These are phyloP conservation scores for Coemansia erecta DNA, from an alignment of 192 early-diverging fungal species.

Conservation along the genomic window DNA sequence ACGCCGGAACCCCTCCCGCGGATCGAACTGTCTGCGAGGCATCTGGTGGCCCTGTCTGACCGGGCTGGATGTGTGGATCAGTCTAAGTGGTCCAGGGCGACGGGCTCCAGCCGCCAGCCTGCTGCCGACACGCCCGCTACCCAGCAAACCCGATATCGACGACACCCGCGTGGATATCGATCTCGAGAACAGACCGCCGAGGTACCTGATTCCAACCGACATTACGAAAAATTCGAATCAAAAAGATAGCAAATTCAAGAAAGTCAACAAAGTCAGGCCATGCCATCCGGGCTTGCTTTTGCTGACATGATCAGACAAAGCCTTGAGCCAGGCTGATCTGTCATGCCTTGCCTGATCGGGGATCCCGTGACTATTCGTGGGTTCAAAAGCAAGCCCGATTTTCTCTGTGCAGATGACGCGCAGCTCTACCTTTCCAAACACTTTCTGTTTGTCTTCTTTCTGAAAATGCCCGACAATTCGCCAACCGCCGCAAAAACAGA, in stretches of 20 bases:
- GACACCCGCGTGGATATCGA: background rate
- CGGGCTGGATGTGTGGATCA: background rate
- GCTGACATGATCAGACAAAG: too few relatives aligned
- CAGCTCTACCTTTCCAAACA: too few relatives aligned
- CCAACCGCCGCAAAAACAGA: too few relatives aligned
- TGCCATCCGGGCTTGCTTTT: too few relatives aligned
- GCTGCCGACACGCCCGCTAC: background rate
- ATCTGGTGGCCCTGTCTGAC: constrained; percentile 1
- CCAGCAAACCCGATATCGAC: background rate
- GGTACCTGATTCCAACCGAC: constrained; percentile 2
- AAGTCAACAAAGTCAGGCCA: too few relatives aligned
- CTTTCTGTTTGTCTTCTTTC: too few relatives aligned
- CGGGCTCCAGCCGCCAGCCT: background rate
- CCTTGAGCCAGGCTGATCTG: too few relatives aligned
- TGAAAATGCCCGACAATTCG: too few relatives aligned
- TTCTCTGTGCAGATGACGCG: too few relatives aligned
- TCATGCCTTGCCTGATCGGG: too few relatives aligned
- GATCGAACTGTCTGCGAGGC: background rate
- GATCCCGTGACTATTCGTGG: too few relatives aligned
- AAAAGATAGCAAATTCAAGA: background rate
- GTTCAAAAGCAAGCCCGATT: too few relatives aligned
- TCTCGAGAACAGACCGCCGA: background rate
- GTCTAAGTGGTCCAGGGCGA: background rate
- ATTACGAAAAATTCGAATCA: constrained; percentile 2
- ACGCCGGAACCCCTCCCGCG: constrained; percentile 27